phyloP scores from a whole-genome alignment of 148 eudicot genomes.

The Arbutus unedo region DNA sequence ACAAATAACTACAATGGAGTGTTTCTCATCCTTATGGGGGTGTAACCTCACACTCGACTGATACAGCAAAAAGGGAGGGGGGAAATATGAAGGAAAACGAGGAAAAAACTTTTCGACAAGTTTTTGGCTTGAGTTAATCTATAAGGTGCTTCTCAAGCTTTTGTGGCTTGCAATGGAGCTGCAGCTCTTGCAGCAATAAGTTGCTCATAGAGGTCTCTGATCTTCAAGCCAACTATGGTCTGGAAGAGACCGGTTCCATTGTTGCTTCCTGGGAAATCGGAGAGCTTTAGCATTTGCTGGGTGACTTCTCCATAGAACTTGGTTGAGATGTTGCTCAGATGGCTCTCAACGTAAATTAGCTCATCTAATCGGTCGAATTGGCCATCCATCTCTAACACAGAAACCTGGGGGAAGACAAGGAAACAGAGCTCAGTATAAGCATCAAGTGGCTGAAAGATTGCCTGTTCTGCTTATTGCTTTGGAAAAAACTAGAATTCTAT shows the following conservation, averaged over 20 bases:
- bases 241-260: constrained; percentile 98
- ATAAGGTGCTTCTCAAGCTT: constrained; percentile 36
- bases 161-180: constrained; percentile 60
- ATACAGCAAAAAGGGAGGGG: not conserved
- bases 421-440: not conserved
- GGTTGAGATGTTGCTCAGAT: constrained; percentile 55
- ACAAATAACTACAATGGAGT: too few species aligned
- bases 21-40: constrained; percentile 10
- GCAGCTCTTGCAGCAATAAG: constrained; percentile 46
- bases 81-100: constrained; percentile 11
- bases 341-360: constrained; percentile 94
- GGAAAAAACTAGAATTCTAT: too few species aligned
- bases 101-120: not conserved
- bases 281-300: constrained; percentile 93
- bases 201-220: constrained; percentile 96
- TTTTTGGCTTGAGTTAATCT: too few species aligned
- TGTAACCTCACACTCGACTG: constrained; percentile 17
- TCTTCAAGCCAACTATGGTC: constrained; percentile 88
- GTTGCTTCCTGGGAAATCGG: constrained; percentile 97
- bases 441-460: not conserved
- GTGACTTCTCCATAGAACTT: constrained; percentile 61
- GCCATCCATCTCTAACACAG: constrained; percentile 96
- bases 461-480: too few species aligned
- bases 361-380: constrained; percentile 98
- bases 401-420: constrained; percentile 48